Evolutionary conservation across 148 eudicot species (phyloP), one percentile per base, ranked within the genome.

Genomic region (Pouteria glomerata): DNA sequence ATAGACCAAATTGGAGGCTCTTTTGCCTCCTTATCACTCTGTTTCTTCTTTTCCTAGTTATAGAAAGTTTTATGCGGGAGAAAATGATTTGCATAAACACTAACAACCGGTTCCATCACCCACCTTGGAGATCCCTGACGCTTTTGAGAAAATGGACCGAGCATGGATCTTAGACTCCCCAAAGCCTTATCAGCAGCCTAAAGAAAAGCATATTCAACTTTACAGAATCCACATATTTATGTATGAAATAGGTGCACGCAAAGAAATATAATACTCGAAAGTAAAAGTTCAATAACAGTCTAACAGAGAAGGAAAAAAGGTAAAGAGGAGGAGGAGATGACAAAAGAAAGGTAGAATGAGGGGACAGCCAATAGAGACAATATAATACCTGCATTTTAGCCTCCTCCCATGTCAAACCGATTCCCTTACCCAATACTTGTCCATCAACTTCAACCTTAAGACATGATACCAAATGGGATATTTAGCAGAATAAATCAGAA

Each of bases 101-200:
- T 41, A 4, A 24, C 68, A 44, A 42, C 18, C 2, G 53, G 53
- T 15, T 27, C 48, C 27, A 59, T 24, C 51, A 80, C 88, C 77
- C 57, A 90, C 98, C 98, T 81, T 7, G 98, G 97, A 80, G 97
- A 89, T 79, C 77, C 79, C 57, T 87, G 86, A 68, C 84, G 91
- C 76, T 85, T 90, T 56, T 80, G 82, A 58, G 80, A 67, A 75
- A 67, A 83, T 37, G 84, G 91, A 57, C 87, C 83, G 39, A 70
- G 81, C 84, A 74, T 88, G 72, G 90, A 80, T 70, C 74, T 90
- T 50, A 90, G 82, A 74, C 77, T 83, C 69, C 73, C 80, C 73
- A 88, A 85, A 74, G 93, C 88, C 39, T 76, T 84, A 71, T 93
- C 98, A 70, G 93, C 91, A 77, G 98, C 96, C 98, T 93, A 83